Evolutionary conservation across 2,329 filamentous ascomycete genomes (phyloP), one percentile per base, ranked within the genome.

Genomic region (Fusarium odoratissimum): DNA sequence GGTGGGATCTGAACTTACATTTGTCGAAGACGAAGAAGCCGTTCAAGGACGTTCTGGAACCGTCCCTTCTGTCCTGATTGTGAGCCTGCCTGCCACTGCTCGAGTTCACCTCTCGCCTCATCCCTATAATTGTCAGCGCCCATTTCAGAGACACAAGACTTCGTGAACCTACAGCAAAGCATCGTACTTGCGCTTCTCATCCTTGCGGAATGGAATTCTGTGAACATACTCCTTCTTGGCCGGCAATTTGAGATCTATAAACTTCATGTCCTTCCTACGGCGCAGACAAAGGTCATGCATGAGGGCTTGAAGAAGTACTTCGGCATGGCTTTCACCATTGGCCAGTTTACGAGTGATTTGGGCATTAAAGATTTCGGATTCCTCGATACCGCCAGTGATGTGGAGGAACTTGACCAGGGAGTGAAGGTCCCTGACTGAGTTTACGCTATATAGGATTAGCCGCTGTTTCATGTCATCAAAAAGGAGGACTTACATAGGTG

Each of bases 191-290:
- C 91, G 88, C 73, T 90, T 87, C 80, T 97, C 95, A 40, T 95
- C 90, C 0, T 89, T 82, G 46, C 91, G 88, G 76, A 97, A 94
- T 13, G 90, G 86, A 73, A 97, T 90, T 13, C 89, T 89, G 76
- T 96, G 91, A 10, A 96, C 86, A 73, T 92, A 95, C 78, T 95
- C 94, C 2, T 90, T 91, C 77, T 97, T 90, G 19, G 90, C 85
- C 0, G 95, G 94, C 13, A 97, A 86, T 69, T 91, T 92, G 25
- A 97, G 84, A 73, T 97, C 93, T 58, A 97, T 89, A 77, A 97
- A 97, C 9, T 88, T 87, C 94, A 97, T 97, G 62, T 95, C 91
- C 80, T 97, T 97, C 80, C 91, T 92, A 41, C 95, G 90, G 41
- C 95, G 89, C 28, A 97, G 85, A 76, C 93, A 96, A 51, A 97